Evolutionary conservation across 768 basidiomycete species (phyloP).

Genomic region (Pleurotus giganteus): DNA sequence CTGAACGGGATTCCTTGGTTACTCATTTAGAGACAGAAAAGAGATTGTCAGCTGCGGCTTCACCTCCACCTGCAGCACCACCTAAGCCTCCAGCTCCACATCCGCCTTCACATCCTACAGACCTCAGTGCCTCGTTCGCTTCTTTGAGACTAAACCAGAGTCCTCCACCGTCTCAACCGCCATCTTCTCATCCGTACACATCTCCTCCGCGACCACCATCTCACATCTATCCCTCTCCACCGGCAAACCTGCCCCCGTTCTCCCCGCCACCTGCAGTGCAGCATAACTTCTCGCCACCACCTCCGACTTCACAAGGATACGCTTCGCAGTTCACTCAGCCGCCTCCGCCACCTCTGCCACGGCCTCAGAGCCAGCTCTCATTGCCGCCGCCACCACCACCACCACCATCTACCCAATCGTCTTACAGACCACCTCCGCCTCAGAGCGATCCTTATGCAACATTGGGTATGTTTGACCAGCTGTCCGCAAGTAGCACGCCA

Average conservation of each 20-base stretch:
- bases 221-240: too few relatives aligned
- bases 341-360: slow-evolving; percentile 9
- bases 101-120: slow-evolving; percentile 38
- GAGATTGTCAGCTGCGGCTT: slow-evolving; percentile 46
- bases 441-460: slow-evolving; percentile 34
- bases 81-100: slow-evolving; percentile 51
- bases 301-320: neutral
- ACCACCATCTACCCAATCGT: slow-evolving; percentile 21
- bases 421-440: slow-evolving; percentile 20
- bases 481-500: slow-evolving; percentile 5
- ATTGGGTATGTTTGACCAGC: slow-evolving; percentile 23
- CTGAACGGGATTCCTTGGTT: slow-evolving; percentile 69
- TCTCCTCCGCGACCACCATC: slow-evolving; percentile 11
- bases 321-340: slow-evolving; percentile 11
- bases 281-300: slow-evolving; percentile 7
- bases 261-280: too few relatives aligned
- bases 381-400: slow-evolving; percentile 21
- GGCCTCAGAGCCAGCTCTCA: slow-evolving; percentile 14
- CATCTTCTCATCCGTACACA: slow-evolving; percentile 21
- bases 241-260: too few relatives aligned
- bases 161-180: slow-evolving; percentile 23
- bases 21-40: slow-evolving; percentile 72
- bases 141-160: slow-evolving; percentile 48
- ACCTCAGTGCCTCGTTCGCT: slow-evolving; percentile 48
- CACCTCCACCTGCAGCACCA: slow-evolving; percentile 38